These are phyloP conservation scores for Lepidium didymum DNA, from an alignment of 345 rosid genomes.

Conservation along the genomic window DNA sequence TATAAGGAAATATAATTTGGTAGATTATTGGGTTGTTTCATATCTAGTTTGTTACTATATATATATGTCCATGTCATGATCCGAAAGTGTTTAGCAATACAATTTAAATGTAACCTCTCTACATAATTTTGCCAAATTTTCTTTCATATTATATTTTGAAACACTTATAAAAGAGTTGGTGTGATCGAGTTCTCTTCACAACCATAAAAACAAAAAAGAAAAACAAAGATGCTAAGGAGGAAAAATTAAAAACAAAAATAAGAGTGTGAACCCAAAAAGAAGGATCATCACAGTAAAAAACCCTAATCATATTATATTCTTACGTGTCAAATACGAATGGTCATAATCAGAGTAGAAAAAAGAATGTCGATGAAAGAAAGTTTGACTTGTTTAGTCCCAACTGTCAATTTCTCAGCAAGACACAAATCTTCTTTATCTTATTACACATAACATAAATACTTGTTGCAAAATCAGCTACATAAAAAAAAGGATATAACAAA, in stretches of 20 bases:
- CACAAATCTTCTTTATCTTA: conserved; percentile 6
- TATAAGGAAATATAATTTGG: not conserved
- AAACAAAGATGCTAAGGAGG: not conserved
- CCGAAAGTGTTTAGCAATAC: not conserved
- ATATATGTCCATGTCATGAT: not conserved
- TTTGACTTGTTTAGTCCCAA: conserved; percentile 45
- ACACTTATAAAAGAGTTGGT: not conserved
- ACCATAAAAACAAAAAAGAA: not conserved
- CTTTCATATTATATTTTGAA: not conserved
- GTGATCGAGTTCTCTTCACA: not conserved
- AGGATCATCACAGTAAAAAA: conserved; percentile 9
- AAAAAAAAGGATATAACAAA: conserved; percentile 1
- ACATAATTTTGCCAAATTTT: not conserved
- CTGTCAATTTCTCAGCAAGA: conserved; percentile 39
- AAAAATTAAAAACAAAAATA: not conserved
- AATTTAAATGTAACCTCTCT: no score
- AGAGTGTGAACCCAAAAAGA: not conserved
- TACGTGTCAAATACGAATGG: conserved; percentile 32
- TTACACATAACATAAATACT: not conserved
- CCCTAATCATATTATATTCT: conserved; percentile 20
- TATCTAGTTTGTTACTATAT: not conserved
- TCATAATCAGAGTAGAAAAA: not conserved
- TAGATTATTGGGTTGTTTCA: not conserved
- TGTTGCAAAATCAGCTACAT: conserved; percentile 6
- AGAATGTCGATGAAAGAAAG: conserved; percentile 26